Evolutionary conservation across 768 basidiomycete species (phyloP), one percentile per base, ranked within the genome.

Genomic region (Amanita rubescens): DNA sequence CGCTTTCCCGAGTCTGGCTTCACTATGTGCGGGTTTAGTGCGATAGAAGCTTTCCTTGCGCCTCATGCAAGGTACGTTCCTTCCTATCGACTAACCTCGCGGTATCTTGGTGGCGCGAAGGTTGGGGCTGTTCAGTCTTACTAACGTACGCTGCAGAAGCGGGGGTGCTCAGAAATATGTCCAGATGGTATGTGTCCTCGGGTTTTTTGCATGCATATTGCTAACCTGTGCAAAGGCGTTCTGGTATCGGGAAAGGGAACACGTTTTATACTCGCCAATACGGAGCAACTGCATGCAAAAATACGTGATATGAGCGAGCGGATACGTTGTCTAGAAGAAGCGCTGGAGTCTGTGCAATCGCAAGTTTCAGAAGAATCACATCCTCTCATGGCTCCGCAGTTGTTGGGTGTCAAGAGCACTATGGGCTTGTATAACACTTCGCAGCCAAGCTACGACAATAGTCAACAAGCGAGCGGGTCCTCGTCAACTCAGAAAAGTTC

Each of bases 261-360:
- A 51, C 78, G 81, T 63, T 84, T 83, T 57, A 81, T 84, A 59
- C 75, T 84, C 47, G 82, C 82, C 47, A 82, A 82, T 60, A 82
- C 82, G 10, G 82, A 84, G 60, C 81, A 82, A 59, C 70, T 84
- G 11, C 83, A 84, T 57, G 63, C 70, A 19, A 84, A 82, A 65
- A 84, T 85, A 7, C 77, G 80, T 39, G 77, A 80, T 56, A 83
- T 85, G 80, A 81, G 81, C 62, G 77, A 80, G 55, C 77, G 82
- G 39, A 83, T 84, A 59, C 77, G 81, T 55, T 68, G 74, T 50
- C 75, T 84, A 41, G 82, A 84, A 61, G 80, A 81, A 46, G 80
- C 79, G 3, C 65, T 84, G 20, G 69, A 71, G 32, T 41, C 57
- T 1, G 47, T 67, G 35, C 67, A 71, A 45, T 57, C 60, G 24